Conservation (phyloP, 2,329 filamentous ascomycete species). For the Alternaria consortialis region DNA sequence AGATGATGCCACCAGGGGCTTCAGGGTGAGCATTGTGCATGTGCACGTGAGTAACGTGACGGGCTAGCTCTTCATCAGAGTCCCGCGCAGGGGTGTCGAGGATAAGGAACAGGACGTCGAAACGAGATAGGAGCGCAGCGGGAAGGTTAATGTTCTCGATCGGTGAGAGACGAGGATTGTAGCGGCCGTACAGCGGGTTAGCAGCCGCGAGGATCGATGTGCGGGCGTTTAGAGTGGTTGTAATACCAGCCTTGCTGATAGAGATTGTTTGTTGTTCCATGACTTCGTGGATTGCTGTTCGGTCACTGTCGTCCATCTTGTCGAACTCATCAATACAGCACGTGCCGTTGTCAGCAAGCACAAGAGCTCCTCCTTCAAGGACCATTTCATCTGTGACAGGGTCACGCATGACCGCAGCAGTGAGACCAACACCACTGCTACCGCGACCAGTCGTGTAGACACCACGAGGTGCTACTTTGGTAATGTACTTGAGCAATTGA, state of each 20-base stretch:
- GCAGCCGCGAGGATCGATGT: conserved; percentile 96
- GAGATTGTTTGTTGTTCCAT: conserved; percentile 91
- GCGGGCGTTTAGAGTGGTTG: conserved; percentile 93
- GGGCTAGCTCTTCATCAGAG: conserved; percentile 88
- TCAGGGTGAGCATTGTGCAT: conserved; percentile 96
- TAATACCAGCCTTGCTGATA: conserved; percentile 92
- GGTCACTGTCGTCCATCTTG: conserved; percentile 87
- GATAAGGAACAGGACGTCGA: conserved; percentile 95
- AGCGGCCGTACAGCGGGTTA: conserved; percentile 96
- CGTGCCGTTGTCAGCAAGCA: conserved; percentile 83
- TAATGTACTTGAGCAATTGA: conserved; percentile 96
- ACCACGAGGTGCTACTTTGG: conserved; percentile 93
- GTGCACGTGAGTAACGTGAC: conserved; percentile 95
- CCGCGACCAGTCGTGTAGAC: conserved; percentile 84
- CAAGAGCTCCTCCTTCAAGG: conserved; percentile 79
- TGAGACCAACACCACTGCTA: conserved; percentile 83
- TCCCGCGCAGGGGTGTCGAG: conserved; percentile 93
- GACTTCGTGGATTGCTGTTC: conserved; percentile 85
- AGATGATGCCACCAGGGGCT: conserved; percentile 72
- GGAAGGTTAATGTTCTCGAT: conserved; percentile 99
- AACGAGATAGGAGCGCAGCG: conserved; percentile 94
- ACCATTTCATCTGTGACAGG: conserved; percentile 87
- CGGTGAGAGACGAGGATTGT: conserved; percentile 95
- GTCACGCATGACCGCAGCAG: conserved; percentile 83
- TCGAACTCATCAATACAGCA: conserved; percentile 90